A percentile compares a stretch with the other conserved stretches of the same genome.
Conservation (phyloP, 768 basidiomycete genomes). For the Pisolithus microcarpus region DNA sequence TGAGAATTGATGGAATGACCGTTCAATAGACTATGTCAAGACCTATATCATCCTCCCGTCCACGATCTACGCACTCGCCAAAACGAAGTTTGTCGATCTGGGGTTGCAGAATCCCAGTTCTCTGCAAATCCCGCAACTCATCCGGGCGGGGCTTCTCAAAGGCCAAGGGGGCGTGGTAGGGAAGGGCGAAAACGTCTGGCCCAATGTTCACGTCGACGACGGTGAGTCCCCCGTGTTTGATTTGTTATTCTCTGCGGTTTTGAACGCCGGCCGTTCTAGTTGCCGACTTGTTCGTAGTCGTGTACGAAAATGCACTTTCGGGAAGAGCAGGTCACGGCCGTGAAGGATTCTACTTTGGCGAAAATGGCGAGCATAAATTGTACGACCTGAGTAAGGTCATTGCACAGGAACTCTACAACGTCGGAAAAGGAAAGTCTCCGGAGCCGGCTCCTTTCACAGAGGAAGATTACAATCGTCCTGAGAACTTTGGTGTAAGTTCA, state of each 20-base stretch:
- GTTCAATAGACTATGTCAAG: constrained; percentile 36
- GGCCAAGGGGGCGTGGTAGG: constrained; percentile 18
- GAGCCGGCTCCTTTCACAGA: constrained; percentile 11
- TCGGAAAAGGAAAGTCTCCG: constrained; percentile 7
- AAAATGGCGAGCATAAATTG: constrained; percentile 12
- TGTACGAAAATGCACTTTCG: constrained; percentile 10
- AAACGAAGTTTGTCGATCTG: constrained; percentile 10
- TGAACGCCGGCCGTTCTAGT: constrained; percentile 1
- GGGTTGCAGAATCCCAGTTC: constrained; percentile 19
- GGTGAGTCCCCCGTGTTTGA: constrained; percentile 4
- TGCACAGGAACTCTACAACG: constrained; percentile 8
- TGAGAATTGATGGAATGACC: too few species aligned
- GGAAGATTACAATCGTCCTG: constrained; percentile 12
- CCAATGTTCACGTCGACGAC: constrained; percentile 17
- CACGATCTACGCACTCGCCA: constrained; percentile 19
- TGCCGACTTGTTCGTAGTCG: constrained; percentile 12
- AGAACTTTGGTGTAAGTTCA: not conserved
- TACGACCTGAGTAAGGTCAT: constrained; percentile 11
- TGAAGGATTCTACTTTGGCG: constrained; percentile 22
- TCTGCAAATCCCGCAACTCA: constrained; percentile 20
- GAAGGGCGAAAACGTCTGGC: constrained; percentile 22
- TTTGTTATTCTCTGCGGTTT: not conserved
- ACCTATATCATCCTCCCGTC: constrained; percentile 44
- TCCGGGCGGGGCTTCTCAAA: constrained; percentile 14
- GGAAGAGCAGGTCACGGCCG: constrained; percentile 14